phyloP scores from a whole-genome alignment of 306 rosid genomes.

The Glycine latifolia region DNA sequence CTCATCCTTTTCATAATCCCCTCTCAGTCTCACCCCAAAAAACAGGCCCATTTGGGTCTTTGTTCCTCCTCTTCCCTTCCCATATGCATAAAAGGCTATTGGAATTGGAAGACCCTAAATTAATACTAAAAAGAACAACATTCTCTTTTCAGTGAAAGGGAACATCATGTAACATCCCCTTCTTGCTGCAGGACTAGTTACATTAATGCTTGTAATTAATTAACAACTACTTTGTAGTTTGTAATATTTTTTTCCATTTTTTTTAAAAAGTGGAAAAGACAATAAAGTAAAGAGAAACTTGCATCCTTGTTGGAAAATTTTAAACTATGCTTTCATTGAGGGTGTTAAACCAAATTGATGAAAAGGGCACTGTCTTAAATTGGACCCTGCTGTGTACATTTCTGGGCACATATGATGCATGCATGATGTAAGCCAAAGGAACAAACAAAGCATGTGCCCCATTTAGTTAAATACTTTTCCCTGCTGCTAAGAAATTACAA shows the following conservation, averaged over 20 bases:
- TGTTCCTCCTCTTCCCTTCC: conserved; percentile 19
- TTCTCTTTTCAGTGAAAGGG: conserved; percentile 33
- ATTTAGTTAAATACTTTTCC: conserved; percentile 11
- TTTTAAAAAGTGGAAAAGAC: not conserved
- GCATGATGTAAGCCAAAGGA: conserved; percentile 47
- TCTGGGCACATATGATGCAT: conserved; percentile 44
- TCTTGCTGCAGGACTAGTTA: not conserved
- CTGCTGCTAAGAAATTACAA: not conserved
- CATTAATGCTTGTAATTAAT: not conserved
- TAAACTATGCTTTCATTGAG: conserved; percentile 11
- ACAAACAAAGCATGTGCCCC: conserved; percentile 39
- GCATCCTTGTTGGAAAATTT: conserved; percentile 29
- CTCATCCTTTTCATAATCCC: not conserved
- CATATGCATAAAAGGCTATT: conserved; percentile 29
- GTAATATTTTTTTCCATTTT: not conserved
- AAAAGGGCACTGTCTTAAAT: conserved; percentile 37
- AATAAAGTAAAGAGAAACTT: conserved; percentile 29
- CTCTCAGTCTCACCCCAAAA: not conserved
- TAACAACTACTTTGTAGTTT: not conserved
- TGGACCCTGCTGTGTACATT: conserved; percentile 22
- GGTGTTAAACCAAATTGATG: conserved; percentile 47
- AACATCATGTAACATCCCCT: not conserved
- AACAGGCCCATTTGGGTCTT: conserved; percentile 33
- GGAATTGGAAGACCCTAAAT: conserved; percentile 20
- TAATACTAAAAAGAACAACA: conserved; percentile 36